Conservation (phyloP, 2,329 filamentous ascomycete genomes). For the Diaporthe humulicola region DNA sequence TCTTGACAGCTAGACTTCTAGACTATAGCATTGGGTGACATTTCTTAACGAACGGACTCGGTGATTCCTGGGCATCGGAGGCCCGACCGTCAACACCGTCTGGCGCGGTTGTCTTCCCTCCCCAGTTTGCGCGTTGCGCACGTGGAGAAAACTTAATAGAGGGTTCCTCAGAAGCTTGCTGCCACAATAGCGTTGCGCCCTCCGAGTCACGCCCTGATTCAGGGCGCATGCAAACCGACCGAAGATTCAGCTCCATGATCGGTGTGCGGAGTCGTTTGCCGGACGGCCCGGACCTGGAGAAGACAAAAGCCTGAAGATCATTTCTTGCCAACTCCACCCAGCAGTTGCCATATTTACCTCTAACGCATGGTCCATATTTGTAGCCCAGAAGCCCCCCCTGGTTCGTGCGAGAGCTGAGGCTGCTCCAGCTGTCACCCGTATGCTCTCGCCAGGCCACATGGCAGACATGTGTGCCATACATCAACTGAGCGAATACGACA, state of each 20-base stretch:
- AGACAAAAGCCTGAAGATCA: background rate
- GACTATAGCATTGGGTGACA: slow-evolving; percentile 17
- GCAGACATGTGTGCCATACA: slow-evolving; percentile 18
- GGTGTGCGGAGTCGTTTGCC: slow-evolving; percentile 1
- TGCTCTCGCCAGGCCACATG: background rate
- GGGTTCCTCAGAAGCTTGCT: background rate
- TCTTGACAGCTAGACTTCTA: background rate
- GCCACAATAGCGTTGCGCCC: slow-evolving; percentile 3
- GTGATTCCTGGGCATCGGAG: slow-evolving; percentile 10
- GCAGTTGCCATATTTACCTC: background rate
- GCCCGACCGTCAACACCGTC: background rate
- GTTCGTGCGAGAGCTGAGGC: background rate
- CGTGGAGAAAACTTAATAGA: slow-evolving; percentile 27
- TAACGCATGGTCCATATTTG: background rate
- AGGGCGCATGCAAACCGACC: slow-evolving; percentile 7
- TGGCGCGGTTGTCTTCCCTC: background rate
- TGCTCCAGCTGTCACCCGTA: background rate
- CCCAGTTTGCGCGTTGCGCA: background rate
- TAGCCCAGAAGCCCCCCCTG: background rate
- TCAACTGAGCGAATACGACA: slow-evolving; percentile 16
- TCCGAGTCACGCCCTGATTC: slow-evolving; percentile 25
- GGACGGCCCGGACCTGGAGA: background rate
- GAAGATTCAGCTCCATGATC: slow-evolving; percentile 5
- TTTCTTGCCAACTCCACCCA: background rate
- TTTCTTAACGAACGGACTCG: slow-evolving; percentile 8